Conservation (phyloP, 1,284 basidiomycete species). For the Sporisorium graminicola region DNA sequence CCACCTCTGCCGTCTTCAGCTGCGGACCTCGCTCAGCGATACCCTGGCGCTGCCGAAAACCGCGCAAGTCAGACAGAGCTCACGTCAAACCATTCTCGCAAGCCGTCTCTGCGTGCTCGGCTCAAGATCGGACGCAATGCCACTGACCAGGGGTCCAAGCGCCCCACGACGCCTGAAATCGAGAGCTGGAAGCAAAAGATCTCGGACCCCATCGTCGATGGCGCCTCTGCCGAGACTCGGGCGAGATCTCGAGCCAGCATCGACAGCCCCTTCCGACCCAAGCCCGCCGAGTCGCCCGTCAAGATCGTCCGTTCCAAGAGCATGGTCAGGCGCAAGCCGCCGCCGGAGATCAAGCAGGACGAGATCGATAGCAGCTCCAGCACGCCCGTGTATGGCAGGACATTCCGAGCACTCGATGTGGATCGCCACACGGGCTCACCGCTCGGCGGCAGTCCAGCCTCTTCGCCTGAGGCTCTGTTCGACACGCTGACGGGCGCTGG, state of each 20-base stretch:
- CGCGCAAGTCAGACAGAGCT: neutral
- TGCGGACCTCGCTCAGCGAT: slow-evolving; percentile 8
- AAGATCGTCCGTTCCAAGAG: slow-evolving; percentile 41
- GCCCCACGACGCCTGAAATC: slow-evolving; percentile 51
- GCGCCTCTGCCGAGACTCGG: neutral
- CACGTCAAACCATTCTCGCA: slow-evolving; percentile 13
- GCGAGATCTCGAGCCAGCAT: slow-evolving; percentile 18
- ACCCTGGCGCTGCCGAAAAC: slow-evolving; percentile 1
- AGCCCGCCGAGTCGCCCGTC: slow-evolving; percentile 17
- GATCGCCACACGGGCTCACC: slow-evolving; percentile 13
- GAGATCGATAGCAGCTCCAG: slow-evolving; percentile 46
- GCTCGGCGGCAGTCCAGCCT: slow-evolving; percentile 25
- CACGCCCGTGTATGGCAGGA: slow-evolving; percentile 28
- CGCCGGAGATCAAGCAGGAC: slow-evolving; percentile 40
- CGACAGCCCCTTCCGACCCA: slow-evolving; percentile 19
- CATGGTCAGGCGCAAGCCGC: slow-evolving; percentile 31
- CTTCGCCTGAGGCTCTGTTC: slow-evolving; percentile 12
- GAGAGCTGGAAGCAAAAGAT: slow-evolving; percentile 47
- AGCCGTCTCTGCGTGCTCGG: slow-evolving; percentile 25
- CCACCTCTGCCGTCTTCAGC: slow-evolving; percentile 26
- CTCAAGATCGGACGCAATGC: slow-evolving; percentile 18
- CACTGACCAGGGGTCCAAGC: slow-evolving; percentile 4
- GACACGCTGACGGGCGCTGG: neutral
- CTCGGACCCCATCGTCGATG: neutral
- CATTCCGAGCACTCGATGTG: slow-evolving; percentile 22